Conservation (phyloP, 768 basidiomycete species). For the Mrakia hoshinonis region DNA sequence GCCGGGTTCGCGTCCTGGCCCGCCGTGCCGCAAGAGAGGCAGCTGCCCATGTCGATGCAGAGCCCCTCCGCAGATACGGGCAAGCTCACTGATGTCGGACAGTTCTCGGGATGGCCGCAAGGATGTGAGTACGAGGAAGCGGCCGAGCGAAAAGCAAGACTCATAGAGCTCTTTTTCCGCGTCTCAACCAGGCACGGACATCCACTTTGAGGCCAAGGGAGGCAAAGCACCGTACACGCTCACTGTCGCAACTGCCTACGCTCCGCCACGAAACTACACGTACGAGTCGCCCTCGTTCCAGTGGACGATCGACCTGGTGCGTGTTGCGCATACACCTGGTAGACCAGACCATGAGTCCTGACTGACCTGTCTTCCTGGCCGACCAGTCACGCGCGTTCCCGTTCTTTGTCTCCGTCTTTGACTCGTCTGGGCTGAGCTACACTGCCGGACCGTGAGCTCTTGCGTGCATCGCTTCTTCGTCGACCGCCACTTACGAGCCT, state of each 20-base stretch:
- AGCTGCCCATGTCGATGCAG: neutral
- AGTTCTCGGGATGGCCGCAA: neutral
- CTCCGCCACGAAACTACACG: neutral
- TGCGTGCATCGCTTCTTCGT: neutral
- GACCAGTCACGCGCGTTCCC: neutral
- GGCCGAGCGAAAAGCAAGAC: no score
- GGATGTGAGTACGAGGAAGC: neutral
- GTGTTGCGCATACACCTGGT: no score
- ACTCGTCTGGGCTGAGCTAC: neutral
- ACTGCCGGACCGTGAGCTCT: slow-evolving; percentile 9
- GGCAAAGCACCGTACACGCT: neutral
- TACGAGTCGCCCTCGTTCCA: neutral
- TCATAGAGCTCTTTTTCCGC: neutral
- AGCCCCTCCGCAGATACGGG: neutral
- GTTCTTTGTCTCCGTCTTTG: neutral
- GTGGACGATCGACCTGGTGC: neutral
- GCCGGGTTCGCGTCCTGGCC: neutral
- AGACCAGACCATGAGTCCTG: no score
- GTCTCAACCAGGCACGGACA: neutral
- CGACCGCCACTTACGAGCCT: neutral
- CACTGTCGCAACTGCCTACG: slow-evolving; percentile 1
- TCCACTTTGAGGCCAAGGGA: neutral
- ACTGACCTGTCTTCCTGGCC: no score
- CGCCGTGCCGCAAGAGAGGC: neutral
- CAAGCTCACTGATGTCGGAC: neutral